Percentiles rank a stretch among this genome's conserved stretches.
Conservation (phyloP, 1,284 basidiomycete genomes). For the Somion occarium region DNA sequence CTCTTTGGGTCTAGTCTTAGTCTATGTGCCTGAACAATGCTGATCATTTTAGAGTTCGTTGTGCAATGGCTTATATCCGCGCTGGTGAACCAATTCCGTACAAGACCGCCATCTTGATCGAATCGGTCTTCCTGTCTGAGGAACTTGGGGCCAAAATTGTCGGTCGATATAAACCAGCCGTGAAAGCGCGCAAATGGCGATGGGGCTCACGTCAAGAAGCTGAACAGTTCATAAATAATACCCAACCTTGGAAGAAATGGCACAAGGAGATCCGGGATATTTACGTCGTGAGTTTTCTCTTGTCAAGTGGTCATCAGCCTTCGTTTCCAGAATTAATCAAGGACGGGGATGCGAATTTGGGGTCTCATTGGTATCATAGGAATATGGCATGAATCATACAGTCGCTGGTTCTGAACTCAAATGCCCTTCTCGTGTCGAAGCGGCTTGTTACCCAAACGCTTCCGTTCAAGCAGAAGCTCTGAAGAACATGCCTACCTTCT, state of each 20-base stretch:
- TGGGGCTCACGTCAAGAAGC: background rate
- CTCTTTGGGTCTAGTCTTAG: background rate
- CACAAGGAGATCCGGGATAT: background rate
- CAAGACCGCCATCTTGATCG: background rate
- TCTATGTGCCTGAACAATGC: background rate
- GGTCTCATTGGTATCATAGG: no score
- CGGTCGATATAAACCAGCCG: background rate
- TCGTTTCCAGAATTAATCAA: background rate
- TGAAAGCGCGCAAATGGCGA: background rate
- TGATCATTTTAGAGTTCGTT: background rate
- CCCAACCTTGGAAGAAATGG: conserved; percentile 1
- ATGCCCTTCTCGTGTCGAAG: background rate
- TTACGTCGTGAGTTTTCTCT: background rate
- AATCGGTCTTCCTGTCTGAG: background rate
- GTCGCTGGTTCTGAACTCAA: background rate
- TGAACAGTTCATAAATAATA: background rate
- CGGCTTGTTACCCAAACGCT: background rate
- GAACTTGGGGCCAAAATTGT: background rate
- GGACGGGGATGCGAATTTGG: background rate
- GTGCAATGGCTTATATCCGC: background rate
- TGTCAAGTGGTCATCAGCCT: background rate
- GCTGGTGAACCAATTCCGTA: background rate
- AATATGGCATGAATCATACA: background rate
- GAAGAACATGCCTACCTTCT: background rate
- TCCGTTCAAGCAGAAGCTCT: background rate